These are phyloP conservation scores for Amoeboaphelidium protococcarum DNA, from an alignment of 371 early-diverging fungal species.

Conservation along the genomic window DNA sequence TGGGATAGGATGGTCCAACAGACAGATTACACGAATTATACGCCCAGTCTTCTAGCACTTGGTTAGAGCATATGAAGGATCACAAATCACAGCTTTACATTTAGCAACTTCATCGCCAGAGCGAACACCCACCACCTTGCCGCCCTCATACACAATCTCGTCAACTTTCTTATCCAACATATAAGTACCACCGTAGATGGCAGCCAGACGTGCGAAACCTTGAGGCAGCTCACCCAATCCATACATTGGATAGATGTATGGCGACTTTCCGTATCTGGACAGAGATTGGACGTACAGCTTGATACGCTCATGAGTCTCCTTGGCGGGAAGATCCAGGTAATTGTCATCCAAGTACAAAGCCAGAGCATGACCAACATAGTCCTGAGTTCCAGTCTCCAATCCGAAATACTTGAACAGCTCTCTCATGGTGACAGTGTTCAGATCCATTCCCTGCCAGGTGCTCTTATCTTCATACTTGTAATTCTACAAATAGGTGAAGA, in stretches of 20 bases:
- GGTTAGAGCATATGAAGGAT: conserved; percentile 69
- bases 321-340: conserved; percentile 64
- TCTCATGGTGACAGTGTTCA: conserved; percentile 47
- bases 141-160: conserved; percentile 50
- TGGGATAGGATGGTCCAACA: conserved; percentile 75
- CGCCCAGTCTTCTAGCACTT: conserved; percentile 45
- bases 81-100: conserved; percentile 69
- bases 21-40: conserved; percentile 81
- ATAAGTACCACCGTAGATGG: conserved; percentile 92
- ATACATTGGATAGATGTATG: conserved; percentile 98
- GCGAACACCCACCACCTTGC: conserved; percentile 62
- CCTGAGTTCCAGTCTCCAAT: conserved; percentile 71
- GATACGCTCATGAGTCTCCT: conserved; percentile 78
- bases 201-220: conserved; percentile 88
- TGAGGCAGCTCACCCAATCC: conserved; percentile 98
- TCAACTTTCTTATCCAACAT: conserved; percentile 84
- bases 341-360: conserved; percentile 86
- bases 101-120: conserved; percentile 57
- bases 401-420: conserved; percentile 76
- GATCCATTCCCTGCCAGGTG: conserved; percentile 54
- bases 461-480: conserved; percentile 47
- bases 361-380: conserved; percentile 96
- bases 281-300: conserved; percentile 81
- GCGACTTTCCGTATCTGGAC: conserved; percentile 85
- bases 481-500: conserved; percentile 83